Base-by-base conservation (phyloP, 1,284 basidiomycete genomes). In the Apiotrichum siamense region DNA sequence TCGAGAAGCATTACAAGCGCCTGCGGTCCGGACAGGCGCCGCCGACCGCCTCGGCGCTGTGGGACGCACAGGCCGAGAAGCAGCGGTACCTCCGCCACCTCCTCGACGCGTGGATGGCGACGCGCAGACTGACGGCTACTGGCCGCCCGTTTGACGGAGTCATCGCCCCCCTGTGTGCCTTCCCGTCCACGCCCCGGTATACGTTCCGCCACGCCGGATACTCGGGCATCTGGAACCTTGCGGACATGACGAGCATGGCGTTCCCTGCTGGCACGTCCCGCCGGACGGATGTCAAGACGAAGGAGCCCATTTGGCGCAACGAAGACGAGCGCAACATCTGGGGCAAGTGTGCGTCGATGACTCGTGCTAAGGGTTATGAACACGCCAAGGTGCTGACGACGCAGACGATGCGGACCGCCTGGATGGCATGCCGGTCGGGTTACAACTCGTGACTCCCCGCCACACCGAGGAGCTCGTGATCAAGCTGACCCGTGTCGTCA, bases 391-490 rank as follows among this genome's bases (percentile, higher is more conserved):
- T 36, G 21, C 21, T 45, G n/a, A 36, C 21, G 26, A 24, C 13
- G 2, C 38, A 83, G 83, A 85, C 60, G 72, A 81, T 38, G 80
- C 83, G 0, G 74, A 75, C 23, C 72, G 71, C 6, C 83, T 80
- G 58, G 73, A 75, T 51, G 77, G 80, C 55, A 81, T 80, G 2
- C 86, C 86, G 0, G 75, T 87, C 7, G 73, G 77, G 21, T 65
- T 88, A 21, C 86, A 88, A 61, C 64, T 86, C 10, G 76, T 85
- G 3, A 83, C 81, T 1, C 75, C 81, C 36, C 81, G 81, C 13
- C 74, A 82, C 42, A 83, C 86, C 58, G 54, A 58, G 42, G 57
- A 58, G 50, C 44, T 49, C 23, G 54, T 47, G 11, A 39, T 63
- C 29, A 57, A 52, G 27, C 56, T 58, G 21, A 50, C 58, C 10